A percentile compares a stretch with the other conserved stretches of the same genome.
Conservation (phyloP, 2,329 filamentous ascomycete genomes). For the Colletotrichum liaoningense region DNA sequence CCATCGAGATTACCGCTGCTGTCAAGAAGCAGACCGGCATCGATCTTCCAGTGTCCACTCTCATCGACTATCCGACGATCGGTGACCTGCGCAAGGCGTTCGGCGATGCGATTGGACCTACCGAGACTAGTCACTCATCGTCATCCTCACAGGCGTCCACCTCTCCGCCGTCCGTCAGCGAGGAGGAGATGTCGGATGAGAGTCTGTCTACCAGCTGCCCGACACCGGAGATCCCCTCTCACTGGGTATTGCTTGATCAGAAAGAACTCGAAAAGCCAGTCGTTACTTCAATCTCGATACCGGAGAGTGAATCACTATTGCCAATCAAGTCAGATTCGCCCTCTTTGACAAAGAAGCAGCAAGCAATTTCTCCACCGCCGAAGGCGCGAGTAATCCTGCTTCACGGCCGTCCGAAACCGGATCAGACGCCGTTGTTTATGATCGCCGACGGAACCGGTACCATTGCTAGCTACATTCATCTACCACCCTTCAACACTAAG, state of each 20-base stretch:
- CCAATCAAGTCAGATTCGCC: too few relatives aligned
- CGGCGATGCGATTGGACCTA: too few relatives aligned
- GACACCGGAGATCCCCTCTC: not conserved
- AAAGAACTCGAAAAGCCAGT: not conserved
- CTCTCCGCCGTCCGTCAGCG: not conserved
- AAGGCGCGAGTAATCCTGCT: slow-evolving; percentile 1
- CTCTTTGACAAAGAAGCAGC: not conserved
- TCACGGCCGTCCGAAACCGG: not conserved
- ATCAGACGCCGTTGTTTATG: not conserved
- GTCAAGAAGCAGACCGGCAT: not conserved
- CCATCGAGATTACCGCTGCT: not conserved
- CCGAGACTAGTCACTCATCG: not conserved
- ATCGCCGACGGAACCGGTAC: slow-evolving; percentile 13
- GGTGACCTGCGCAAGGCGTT: not conserved
- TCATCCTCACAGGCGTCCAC: not conserved
- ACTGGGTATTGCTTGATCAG: not conserved
- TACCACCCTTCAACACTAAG: not conserved
- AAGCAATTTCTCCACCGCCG: not conserved
- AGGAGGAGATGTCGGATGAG: not conserved
- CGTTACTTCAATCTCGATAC: not conserved
- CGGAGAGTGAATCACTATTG: not conserved
- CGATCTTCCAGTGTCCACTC: not conserved
- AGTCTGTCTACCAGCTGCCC: not conserved
- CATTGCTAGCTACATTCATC: slow-evolving; percentile 18
- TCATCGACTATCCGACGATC: not conserved